phyloP scores from a whole-genome alignment of 306 rosid species.

The Calophaca sinica region DNA sequence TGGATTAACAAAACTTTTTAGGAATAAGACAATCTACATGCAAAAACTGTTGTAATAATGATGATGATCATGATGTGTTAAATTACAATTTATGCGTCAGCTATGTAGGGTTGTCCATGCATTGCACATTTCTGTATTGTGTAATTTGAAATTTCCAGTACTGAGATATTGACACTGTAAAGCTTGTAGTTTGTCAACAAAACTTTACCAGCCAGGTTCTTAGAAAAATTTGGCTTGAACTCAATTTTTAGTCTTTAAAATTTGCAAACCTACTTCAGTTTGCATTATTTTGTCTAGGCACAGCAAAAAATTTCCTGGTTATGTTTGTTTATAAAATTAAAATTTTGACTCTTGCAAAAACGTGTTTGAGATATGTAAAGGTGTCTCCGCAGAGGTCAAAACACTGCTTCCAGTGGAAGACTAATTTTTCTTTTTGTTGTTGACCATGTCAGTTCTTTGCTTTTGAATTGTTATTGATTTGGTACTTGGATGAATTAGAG shows the following conservation, averaged over 20 bases:
- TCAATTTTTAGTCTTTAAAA: neutral
- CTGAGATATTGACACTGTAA: neutral
- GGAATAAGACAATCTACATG: neutral
- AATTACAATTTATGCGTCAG: neutral
- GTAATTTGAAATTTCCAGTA: neutral
- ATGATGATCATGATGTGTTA: neutral
- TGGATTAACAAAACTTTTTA: neutral
- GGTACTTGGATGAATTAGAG: constrained; percentile 50
- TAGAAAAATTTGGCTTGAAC: neutral
- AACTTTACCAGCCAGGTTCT: constrained; percentile 3
- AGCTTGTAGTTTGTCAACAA: neutral
- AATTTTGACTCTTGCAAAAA: constrained; percentile 29
- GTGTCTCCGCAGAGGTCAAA: constrained; percentile 6
- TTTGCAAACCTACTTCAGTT: constrained; percentile 17
- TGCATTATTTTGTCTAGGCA: constrained; percentile 23
- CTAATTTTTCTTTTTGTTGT: constrained; percentile 21
- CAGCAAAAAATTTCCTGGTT: constrained; percentile 1
- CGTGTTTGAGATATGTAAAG: constrained; percentile 18
- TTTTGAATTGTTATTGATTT: constrained; percentile 34
- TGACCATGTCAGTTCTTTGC: constrained; percentile 17
- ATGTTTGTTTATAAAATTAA: constrained; percentile 26
- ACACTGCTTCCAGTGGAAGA: constrained; percentile 6
- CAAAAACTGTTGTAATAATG: constrained; percentile 14
- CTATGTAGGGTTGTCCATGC: neutral
- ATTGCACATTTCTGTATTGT: neutral